These are phyloP conservation scores for Exophiala bonariae DNA, from an alignment of 2,329 filamentous ascomycete species.

Conservation along the genomic window DNA sequence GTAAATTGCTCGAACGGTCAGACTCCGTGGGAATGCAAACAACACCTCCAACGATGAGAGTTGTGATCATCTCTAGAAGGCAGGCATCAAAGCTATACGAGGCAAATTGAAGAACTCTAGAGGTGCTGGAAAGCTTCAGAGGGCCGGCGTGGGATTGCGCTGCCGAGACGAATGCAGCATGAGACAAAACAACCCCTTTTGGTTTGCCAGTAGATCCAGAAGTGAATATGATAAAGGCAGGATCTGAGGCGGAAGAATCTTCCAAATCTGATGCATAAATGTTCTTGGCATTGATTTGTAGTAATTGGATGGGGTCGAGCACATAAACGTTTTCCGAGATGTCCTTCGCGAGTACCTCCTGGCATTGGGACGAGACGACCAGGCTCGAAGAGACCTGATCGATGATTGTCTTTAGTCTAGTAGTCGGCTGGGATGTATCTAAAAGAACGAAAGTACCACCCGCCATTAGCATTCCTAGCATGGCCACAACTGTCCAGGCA, in stretches of 20 bases:
- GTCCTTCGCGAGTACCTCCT: neutral
- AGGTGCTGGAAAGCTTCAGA: conserved; percentile 46
- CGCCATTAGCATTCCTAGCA: conserved; percentile 41
- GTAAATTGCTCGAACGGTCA: conserved; percentile 53
- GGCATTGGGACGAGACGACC: conserved; percentile 24
- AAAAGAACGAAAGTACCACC: conserved; percentile 42
- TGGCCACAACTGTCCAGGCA: conserved; percentile 40
- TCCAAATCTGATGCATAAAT: neutral
- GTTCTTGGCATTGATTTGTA: no score
- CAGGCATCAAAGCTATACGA: conserved; percentile 58
- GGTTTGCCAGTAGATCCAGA: conserved; percentile 58
- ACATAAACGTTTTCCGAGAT: neutral
- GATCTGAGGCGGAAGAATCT: neutral
- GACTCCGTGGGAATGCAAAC: conserved; percentile 58
- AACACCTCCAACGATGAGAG: conserved; percentile 58
- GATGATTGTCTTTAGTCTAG: conserved; percentile 35
- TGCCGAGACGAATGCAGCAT: conserved; percentile 57
- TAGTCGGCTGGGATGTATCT: conserved; percentile 40
- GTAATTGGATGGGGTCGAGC: neutral
- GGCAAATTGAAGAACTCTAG: conserved; percentile 61
- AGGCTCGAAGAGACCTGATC: conserved; percentile 35
- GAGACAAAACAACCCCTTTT: conserved; percentile 63
- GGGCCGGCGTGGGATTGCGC: conserved; percentile 52
- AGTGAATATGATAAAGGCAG: conserved; percentile 59
- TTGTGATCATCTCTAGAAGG: conserved; percentile 55